phyloP scores from a whole-genome alignment of 1,284 basidiomycete species.

The Puccinia horiana region DNA sequence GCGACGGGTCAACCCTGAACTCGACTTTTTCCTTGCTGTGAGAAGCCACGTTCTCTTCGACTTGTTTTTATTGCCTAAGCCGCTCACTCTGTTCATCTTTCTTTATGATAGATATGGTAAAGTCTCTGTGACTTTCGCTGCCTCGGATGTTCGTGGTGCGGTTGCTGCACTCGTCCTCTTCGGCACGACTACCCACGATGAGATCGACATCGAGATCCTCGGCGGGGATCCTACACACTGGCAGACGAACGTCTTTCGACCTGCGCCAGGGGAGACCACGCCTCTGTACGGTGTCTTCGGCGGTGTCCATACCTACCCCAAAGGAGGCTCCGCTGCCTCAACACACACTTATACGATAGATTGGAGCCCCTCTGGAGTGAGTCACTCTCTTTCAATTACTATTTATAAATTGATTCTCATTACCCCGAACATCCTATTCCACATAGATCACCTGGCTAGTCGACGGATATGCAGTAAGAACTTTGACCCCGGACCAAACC shows the following conservation, averaged over 20 bases:
- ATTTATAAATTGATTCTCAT: neutral
- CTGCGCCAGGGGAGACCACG: slow-evolving; percentile 41
- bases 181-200: slow-evolving; percentile 41
- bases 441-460: slow-evolving; percentile 43
- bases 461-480: slow-evolving; percentile 28
- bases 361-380: slow-evolving; percentile 39
- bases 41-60: neutral
- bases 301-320: slow-evolving; percentile 37
- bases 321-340: neutral
- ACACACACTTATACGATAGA: slow-evolving; percentile 41
- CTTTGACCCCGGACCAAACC: slow-evolving; percentile 36
- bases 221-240: slow-evolving; percentile 48
- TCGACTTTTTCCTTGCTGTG: slow-evolving; percentile 40
- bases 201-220: slow-evolving; percentile 47
- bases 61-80: neutral
- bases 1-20: slow-evolving; percentile 28
- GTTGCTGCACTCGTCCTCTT: slow-evolving; percentile 35
- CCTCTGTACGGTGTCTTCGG: slow-evolving; percentile 48
- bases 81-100: neutral
- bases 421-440: no score
- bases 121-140: slow-evolving; percentile 18
- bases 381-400: neutral
- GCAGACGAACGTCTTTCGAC: slow-evolving; percentile 48
- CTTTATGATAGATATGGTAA: slow-evolving; percentile 45
- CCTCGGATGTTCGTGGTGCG: slow-evolving; percentile 33